A percentile compares a stretch with the other conserved stretches of the same genome.
Evolutionary conservation across 176 grass and related monocot species (phyloP).

Genomic region (Musa troglodytarum): DNA sequence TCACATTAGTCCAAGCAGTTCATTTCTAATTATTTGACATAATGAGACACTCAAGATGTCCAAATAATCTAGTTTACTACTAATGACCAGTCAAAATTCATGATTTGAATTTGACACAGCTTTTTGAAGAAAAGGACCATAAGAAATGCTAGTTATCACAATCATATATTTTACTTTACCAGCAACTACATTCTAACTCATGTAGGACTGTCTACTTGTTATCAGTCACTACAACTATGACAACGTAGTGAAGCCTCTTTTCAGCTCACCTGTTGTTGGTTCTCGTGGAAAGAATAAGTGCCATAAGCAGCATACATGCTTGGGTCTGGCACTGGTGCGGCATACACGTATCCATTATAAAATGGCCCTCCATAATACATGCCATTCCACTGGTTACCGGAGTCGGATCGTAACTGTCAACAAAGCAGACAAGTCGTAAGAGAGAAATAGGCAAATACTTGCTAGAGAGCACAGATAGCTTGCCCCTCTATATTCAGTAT

Average conservation of each 20-base stretch:
- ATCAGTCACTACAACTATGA: slow-evolving; percentile 4
- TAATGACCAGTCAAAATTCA: too few species aligned
- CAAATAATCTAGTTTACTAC: too few species aligned
- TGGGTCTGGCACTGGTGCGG: slow-evolving; percentile 67
- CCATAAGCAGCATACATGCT: slow-evolving; percentile 78
- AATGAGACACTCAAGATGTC: too few species aligned
- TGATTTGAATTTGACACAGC: background rate
- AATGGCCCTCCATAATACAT: slow-evolving; percentile 70
- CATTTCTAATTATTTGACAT: too few species aligned
- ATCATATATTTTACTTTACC: background rate
- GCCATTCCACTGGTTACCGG: slow-evolving; percentile 67
- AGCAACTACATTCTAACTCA: background rate
- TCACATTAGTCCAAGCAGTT: too few species aligned
- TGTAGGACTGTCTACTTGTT: slow-evolving; percentile 8
- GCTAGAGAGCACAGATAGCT: too few species aligned
- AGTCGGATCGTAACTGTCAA: slow-evolving; percentile 54
- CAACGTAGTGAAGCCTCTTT: slow-evolving; percentile 1
- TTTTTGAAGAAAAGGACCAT: background rate
- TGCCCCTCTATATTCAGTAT: too few species aligned
- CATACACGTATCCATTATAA: slow-evolving; percentile 81
- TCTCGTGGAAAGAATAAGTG: slow-evolving; percentile 72
- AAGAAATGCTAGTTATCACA: background rate
- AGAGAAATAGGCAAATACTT: background rate
- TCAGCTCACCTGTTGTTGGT: slow-evolving; percentile 89
- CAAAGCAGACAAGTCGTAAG: background rate